A percentile compares a stretch with the other conserved stretches of the same genome.
Evolutionary conservation across 2,329 filamentous ascomycete species (phyloP).

Genomic region (Helotiales sp.): DNA sequence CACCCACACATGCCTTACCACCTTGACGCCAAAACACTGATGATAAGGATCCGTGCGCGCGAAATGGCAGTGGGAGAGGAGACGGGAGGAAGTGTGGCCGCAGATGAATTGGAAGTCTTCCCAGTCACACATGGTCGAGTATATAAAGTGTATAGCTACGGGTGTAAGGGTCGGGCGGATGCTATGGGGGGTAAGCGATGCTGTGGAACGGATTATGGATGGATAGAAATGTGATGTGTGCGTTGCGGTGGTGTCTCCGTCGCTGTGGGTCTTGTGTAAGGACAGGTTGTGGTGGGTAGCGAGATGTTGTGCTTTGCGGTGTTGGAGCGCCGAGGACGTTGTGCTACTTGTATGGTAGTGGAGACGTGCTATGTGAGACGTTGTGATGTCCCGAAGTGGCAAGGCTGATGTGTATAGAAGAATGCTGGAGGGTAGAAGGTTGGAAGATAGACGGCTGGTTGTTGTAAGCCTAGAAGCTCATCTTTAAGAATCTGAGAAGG

Average conservation of each 20-base stretch:
- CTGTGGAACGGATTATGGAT: background rate
- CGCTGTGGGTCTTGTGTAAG: too few relatives aligned
- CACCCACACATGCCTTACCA: constrained; percentile 59
- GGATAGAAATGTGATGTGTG: background rate
- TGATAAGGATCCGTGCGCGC: constrained; percentile 72
- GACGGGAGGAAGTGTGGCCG: constrained; percentile 56
- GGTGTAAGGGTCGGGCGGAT: too few relatives aligned
- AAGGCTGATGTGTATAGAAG: background rate
- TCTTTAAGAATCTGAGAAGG: too few relatives aligned
- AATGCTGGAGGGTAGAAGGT: background rate
- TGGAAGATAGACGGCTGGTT: background rate
- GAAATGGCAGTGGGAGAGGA: constrained; percentile 72
- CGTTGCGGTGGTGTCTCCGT: background rate
- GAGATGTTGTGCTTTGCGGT: too few relatives aligned
- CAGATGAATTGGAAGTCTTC: constrained; percentile 70
- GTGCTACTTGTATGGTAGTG: background rate
- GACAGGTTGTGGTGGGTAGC: too few relatives aligned
- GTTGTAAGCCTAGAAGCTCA: background rate
- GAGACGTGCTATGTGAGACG: background rate
- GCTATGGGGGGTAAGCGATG: background rate
- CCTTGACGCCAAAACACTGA: constrained; percentile 67
- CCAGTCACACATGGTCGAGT: constrained; percentile 70
- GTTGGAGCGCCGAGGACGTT: too few relatives aligned
- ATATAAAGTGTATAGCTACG: too few relatives aligned
- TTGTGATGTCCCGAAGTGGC: background rate